Evolutionary conservation across 1,284 basidiomycete genomes (phyloP).

Genomic region (Papiliotrema fonsecae): DNA sequence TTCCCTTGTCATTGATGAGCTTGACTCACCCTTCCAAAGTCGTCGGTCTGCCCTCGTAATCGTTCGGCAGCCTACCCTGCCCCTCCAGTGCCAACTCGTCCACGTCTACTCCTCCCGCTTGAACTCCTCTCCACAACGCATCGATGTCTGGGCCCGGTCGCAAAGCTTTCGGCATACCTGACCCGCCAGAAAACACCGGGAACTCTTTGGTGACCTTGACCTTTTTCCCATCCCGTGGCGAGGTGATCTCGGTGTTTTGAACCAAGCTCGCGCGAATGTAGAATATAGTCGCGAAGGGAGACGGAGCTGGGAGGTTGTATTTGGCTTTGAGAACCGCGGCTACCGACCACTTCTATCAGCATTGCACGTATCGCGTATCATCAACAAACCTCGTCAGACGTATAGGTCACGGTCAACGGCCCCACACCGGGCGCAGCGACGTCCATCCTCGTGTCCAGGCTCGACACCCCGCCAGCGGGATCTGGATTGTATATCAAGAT

Average conservation of each 20-base stretch:
- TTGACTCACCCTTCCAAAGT: constrained; percentile 24
- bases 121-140: constrained; percentile 28
- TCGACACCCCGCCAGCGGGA: constrained; percentile 16
- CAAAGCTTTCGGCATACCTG: background rate
- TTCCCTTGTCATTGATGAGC: background rate
- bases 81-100: constrained; percentile 13
- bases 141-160: constrained; percentile 13
- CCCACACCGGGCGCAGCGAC: constrained; percentile 8
- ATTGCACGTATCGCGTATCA: background rate
- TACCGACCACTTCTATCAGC: constrained; percentile 28
- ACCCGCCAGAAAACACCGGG: background rate
- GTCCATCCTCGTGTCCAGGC: constrained; percentile 13
- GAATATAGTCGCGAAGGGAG: constrained; percentile 27
- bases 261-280: constrained; percentile 24
- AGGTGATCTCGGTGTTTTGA: constrained; percentile 24
- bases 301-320: constrained; percentile 9
- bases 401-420: constrained; percentile 7
- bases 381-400: constrained; percentile 9
- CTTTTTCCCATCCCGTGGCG: constrained; percentile 16
- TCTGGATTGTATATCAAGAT: constrained; percentile 28
- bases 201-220: background rate
- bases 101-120: constrained; percentile 8
- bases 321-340: constrained; percentile 20
- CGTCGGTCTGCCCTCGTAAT: constrained; percentile 29
- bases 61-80: constrained; percentile 31